Base-by-base conservation (phyloP, 1,284 basidiomycete species). In the Ganoderma meredithae region DNA sequence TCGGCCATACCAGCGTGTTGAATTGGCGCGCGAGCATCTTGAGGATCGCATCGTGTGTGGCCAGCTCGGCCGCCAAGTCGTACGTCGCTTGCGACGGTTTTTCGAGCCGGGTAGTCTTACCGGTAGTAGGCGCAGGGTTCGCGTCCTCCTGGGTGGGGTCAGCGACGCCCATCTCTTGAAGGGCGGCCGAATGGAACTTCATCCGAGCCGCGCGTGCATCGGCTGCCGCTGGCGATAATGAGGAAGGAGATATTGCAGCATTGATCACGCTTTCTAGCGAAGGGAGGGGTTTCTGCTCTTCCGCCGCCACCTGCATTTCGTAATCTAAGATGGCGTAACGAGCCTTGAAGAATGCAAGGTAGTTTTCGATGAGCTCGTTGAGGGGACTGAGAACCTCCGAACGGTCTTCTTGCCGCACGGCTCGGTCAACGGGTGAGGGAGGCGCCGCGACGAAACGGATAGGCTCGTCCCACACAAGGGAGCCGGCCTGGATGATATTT, bases 341-440 rank as follows among this genome's bases (percentile, higher is more conserved):
- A 15, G 62, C 62, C 25, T 63, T 25, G 41, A 63, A 60, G 43
- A 36, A 36, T 1, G 5, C 8, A 8, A 67, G 49, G 5, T 64
- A 22, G 3, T 43, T 13, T 1, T 6, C 8, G 31, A 67, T 25
- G 39, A 67, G 33, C 0, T 55, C 12, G 62, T 64, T 63, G 33
- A 67, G 25, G 6, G 55, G 62, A 15, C 60, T 58, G 1, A 33
- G 41, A 7, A 17, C 8, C 17, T 15, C n/a, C n/a, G 1, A 6
- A 40, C 39, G 36, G 36, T 15, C 52, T 4, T n/a, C 25, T 10
- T 13, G 40, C 2, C 33, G 49, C 12, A 9, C 25, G 43, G 6
- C 31, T 15, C 8, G 41, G 44, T 22, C 41, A 9, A 8, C 15
- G 10, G 12, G 3, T 60, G 41, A 1, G 19, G 8, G 17, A 7